Evolutionary conservation across 1,284 basidiomycete genomes (phyloP), one percentile per base, ranked within the genome.

Genomic region (Inonotus hispidus): DNA sequence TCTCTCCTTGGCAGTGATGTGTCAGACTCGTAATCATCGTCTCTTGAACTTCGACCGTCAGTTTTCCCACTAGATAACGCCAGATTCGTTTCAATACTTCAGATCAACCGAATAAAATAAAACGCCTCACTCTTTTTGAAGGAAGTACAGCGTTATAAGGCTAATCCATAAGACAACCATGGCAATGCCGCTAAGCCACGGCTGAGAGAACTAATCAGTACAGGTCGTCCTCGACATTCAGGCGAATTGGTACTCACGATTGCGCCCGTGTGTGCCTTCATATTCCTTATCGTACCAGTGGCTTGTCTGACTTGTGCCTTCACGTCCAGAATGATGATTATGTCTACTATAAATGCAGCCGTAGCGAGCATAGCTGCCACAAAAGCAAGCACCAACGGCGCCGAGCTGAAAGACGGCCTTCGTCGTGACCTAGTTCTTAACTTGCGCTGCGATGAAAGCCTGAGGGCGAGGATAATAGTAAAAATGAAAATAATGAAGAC

Each of bases 401-500:
- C 54, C 23, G 61, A 50, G n/a, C 53, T n/a, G n/a, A 53, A 27
- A 14, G 64, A 49, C 29, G 58, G 21, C 39, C 45, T 60, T 47
- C n/a, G 41, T n/a, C 58, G 49, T 19, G 43, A 14, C 43, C 29
- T 49, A 4, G 41, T 19, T 23, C 49, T 46, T 7, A 37, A 46
- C n/a, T 38, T 50, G 19, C 41, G 60, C n/a, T 56, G 58, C 14
- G 56, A 45, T 14, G 56, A 53, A 35, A 56, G 53, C 29, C 41
- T 47, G 27, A 52, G 25, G 32, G 16, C 35, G 16, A 59, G 37
- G 43, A 49, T 25, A 37, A 37, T 4, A 37, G 41, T 41, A 23
- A 62, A 41, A 41, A 61, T 39, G 47, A 64, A 59, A 11, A 56
- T 52, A 11, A 53, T 21, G 50, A 61, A 57, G 35, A 53, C 46